Percentiles rank a stretch among this genome's conserved stretches.
Evolutionary conservation across 495 filamentous ascomycete genomes (phyloP).

Genomic region (Lophiotrema nucula): DNA sequence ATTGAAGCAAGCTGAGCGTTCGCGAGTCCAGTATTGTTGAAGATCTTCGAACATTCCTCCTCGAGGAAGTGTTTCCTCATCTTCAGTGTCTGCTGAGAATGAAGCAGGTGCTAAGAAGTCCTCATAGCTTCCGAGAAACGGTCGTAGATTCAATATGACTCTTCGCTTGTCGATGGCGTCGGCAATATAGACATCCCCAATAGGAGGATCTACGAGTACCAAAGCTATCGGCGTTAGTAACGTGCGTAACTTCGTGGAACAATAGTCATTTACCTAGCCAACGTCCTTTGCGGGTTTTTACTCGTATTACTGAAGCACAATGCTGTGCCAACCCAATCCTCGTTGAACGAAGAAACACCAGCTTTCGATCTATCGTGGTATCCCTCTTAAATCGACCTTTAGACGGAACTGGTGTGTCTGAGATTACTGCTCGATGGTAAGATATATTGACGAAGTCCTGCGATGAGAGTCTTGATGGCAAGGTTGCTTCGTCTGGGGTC

Average conservation of each 20-base stretch:
- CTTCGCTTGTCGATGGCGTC: neutral
- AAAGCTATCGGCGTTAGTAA: slow-evolving; percentile 1
- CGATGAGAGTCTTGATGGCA: slow-evolving; percentile 7
- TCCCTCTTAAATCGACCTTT: neutral
- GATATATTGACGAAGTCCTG: slow-evolving; percentile 11
- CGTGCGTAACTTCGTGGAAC: neutral
- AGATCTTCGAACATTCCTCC: slow-evolving; percentile 8
- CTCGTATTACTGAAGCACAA: slow-evolving; percentile 15
- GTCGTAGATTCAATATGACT: neutral
- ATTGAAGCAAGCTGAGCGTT: slow-evolving; percentile 5
- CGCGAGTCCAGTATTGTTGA: slow-evolving; percentile 5
- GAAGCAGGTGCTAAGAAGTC: slow-evolving; percentile 1
- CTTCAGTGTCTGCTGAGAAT: neutral
- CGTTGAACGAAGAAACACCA: slow-evolving; percentile 1
- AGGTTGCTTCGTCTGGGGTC: slow-evolving; percentile 6
- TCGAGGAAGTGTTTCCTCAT: neutral
- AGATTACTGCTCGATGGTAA: slow-evolving; percentile 18
- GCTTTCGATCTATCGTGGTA: slow-evolving; percentile 8
- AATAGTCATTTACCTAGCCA: slow-evolving; percentile 19
- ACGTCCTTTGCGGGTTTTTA: neutral
- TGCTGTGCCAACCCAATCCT: slow-evolving; percentile 20
- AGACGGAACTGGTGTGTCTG: neutral
- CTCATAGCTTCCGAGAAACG: slow-evolving; percentile 17
- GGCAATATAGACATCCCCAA: neutral
- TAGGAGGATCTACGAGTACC: slow-evolving; percentile 23